Conservation (phyloP, 306 rosid species). For the Astragalus glycyphyllos region DNA sequence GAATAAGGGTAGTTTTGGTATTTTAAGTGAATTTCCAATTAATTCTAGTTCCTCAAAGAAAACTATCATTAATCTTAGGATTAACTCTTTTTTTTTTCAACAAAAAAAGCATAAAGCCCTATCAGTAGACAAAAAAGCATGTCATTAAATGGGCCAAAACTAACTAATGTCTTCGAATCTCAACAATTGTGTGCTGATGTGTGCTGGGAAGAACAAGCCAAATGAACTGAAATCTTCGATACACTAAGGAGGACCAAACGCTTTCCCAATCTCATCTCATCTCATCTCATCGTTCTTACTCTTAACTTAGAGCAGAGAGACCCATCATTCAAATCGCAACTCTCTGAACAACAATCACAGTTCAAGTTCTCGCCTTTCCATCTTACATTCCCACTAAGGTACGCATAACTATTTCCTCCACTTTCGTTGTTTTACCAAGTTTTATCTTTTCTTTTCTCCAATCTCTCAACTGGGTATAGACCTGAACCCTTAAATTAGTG, state of each 20-base stretch:
- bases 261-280: slow-evolving; percentile 16
- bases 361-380: slow-evolving; percentile 2
- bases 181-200: not conserved
- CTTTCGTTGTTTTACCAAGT: not conserved
- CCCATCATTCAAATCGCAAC: slow-evolving; percentile 26
- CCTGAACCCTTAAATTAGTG: slow-evolving; percentile 2
- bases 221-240: not conserved
- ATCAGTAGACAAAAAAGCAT: no score
- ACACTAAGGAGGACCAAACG: not conserved
- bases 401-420: not conserved
- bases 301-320: not conserved
- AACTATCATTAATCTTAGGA: no score
- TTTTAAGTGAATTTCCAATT: no score
- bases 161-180: no score
- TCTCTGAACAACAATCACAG: not conserved
- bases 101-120: no score
- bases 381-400: slow-evolving; percentile 50
- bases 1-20: no score
- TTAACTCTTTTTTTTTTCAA: no score
- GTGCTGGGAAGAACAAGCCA: not conserved
- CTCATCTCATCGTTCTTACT: not conserved
- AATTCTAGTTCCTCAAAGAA: no score
- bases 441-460: not conserved
- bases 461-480: not conserved
- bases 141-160: no score